Evolutionary conservation across 2,329 filamentous ascomycete genomes (phyloP).

Genomic region (Alternaria novae-zelandiae): DNA sequence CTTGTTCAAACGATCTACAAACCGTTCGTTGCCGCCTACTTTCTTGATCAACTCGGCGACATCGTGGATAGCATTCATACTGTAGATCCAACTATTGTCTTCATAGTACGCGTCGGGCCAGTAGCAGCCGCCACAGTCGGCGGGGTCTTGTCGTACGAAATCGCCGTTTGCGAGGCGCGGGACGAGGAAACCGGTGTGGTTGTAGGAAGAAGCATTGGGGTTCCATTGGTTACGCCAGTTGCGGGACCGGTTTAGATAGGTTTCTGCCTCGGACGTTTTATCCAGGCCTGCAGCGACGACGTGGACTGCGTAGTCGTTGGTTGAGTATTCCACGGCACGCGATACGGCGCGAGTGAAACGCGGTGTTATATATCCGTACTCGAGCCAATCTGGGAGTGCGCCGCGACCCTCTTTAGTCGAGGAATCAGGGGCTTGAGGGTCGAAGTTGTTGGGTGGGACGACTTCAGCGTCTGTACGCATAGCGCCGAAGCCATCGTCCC

Average conservation of each 20-base stretch:
- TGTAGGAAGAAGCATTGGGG: constrained; percentile 60
- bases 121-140: constrained; percentile 69
- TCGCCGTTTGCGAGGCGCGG: constrained; percentile 60
- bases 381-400: constrained; percentile 72
- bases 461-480: constrained; percentile 73
- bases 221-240: constrained; percentile 80
- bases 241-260: constrained; percentile 67
- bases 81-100: constrained; percentile 69
- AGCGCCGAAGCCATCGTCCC: constrained; percentile 58
- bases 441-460: constrained; percentile 64
- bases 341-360: constrained; percentile 66
- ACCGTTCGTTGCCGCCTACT: constrained; percentile 62
- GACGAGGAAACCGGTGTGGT: constrained; percentile 70
- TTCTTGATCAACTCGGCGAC: constrained; percentile 61
- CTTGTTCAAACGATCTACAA: constrained; percentile 65
- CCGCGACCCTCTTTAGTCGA: constrained; percentile 73
- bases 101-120: constrained; percentile 69
- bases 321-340: constrained; percentile 70
- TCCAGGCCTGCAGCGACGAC: constrained; percentile 68
- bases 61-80: constrained; percentile 73
- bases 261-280: constrained; percentile 58
- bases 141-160: constrained; percentile 58
- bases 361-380: constrained; percentile 70
- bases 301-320: constrained; percentile 72
- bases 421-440: constrained; percentile 61